Evolutionary conservation across 106 monocot genomes (phyloP).

Genomic region (Posidonia australis): DNA sequence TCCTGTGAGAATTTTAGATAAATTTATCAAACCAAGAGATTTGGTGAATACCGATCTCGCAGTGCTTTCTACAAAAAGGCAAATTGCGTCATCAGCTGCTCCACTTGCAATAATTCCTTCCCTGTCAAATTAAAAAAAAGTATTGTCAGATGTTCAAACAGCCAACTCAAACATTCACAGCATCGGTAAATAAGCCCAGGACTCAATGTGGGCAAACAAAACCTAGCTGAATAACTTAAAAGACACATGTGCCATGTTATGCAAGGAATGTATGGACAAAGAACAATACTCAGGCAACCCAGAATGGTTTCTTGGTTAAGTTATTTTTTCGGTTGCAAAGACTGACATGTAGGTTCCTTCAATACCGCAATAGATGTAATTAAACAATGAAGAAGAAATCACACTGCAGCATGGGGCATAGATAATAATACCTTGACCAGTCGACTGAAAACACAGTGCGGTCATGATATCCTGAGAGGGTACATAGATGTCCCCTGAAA

Average conservation of each 20-base stretch:
- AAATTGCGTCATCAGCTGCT: constrained; percentile 24
- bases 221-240: too few relatives aligned
- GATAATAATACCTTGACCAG: constrained; percentile 19
- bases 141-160: neutral
- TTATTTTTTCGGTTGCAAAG: too few relatives aligned
- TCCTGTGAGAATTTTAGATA: too few relatives aligned
- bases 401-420: neutral
- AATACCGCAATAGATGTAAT: neutral
- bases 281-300: too few relatives aligned
- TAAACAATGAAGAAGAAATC: neutral
- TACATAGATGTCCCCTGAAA: constrained; percentile 27
- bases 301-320: too few relatives aligned
- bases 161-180: too few relatives aligned
- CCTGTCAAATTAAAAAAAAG: constrained; percentile 7
- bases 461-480: constrained; percentile 20
- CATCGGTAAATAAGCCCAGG: too few relatives aligned
- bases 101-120: constrained; percentile 19
- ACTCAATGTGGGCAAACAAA: too few relatives aligned
- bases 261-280: too few relatives aligned
- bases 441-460: constrained; percentile 26
- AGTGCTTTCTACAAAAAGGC: constrained; percentile 14
- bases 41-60: constrained; percentile 2
- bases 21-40: neutral
- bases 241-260: too few relatives aligned
- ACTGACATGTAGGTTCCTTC: too few relatives aligned